These are phyloP conservation scores for Magnolia kwangsiensis DNA, from an alignment of 164 flowering plant genomes.

Conservation along the genomic window DNA sequence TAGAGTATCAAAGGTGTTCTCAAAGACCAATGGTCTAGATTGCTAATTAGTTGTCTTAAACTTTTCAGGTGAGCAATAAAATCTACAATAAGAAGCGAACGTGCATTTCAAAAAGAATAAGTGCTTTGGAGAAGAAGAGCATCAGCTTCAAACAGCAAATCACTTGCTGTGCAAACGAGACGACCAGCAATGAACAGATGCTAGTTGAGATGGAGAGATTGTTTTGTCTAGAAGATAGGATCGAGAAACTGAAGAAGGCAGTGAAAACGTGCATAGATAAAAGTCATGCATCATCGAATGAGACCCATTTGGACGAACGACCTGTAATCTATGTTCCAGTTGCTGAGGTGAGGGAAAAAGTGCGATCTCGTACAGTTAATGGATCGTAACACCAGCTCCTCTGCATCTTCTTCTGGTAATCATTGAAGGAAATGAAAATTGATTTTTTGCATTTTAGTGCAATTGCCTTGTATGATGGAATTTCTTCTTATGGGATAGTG, in stretches of 20 bases:
- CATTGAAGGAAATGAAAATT: neutral
- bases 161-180: conserved; percentile 2
- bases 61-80: conserved; percentile 39
- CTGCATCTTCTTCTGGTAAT: neutral
- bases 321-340: conserved; percentile 62
- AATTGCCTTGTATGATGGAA: neutral
- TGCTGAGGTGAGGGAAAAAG: conserved; percentile 65
- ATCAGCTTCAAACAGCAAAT: conserved; percentile 9
- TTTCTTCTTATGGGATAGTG: too few species aligned
- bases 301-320: conserved; percentile 15
- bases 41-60: neutral
- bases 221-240: conserved; percentile 38
- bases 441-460: neutral
- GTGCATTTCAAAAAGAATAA: conserved; percentile 11
- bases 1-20: too few species aligned
- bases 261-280: conserved; percentile 20
- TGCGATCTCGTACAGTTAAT: conserved; percentile 14
- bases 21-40: too few species aligned
- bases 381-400: neutral
- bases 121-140: conserved; percentile 18
- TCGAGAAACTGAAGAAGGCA: conserved; percentile 43
- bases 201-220: conserved; percentile 65
- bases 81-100: conserved; percentile 50
- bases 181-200: conserved; percentile 27
- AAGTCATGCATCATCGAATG: conserved; percentile 15